Evolutionary conservation across 1,284 basidiomycete genomes (phyloP).

Genomic region (Wolfiporia cocos): DNA sequence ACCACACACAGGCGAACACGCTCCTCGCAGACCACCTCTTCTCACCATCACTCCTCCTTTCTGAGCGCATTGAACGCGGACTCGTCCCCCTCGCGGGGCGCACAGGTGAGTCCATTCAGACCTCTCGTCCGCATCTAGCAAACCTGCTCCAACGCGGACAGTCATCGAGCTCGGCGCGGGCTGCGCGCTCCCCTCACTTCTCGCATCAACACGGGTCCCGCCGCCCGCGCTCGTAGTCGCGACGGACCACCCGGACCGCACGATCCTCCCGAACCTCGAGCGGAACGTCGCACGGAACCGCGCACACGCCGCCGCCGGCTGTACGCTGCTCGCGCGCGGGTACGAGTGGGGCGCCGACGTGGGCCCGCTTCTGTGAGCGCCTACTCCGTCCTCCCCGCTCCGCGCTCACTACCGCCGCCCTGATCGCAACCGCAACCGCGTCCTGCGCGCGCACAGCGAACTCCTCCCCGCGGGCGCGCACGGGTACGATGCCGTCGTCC

Average conservation of each 20-base stretch:
- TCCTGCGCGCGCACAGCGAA: too few relatives aligned
- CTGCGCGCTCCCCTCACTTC: conserved; percentile 56
- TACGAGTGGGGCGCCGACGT: conserved; percentile 61
- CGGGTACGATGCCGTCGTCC: conserved; percentile 54
- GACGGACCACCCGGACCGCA: conserved; percentile 63
- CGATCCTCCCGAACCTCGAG: conserved; percentile 49
- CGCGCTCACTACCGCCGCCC: not conserved
- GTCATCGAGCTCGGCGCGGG: conserved; percentile 67
- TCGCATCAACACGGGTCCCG: conserved; percentile 38
- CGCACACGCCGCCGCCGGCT: conserved; percentile 28
- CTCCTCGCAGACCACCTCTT: conserved; percentile 68
- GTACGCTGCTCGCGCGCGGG: conserved; percentile 38
- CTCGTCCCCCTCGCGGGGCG: conserved; percentile 33
- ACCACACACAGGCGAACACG: conserved; percentile 49
- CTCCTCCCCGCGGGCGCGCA: conserved; percentile 4
- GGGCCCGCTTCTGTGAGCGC: conserved; percentile 37
- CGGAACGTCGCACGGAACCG: conserved; percentile 48
- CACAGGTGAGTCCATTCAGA: conserved; percentile 30
- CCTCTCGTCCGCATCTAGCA: not conserved
- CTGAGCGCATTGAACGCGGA: conserved; percentile 55
- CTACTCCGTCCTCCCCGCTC: not conserved
- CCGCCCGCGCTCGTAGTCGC: conserved; percentile 48
- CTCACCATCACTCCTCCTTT: conserved; percentile 59
- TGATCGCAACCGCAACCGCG: too few relatives aligned
- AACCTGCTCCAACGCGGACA: conserved; percentile 21